Evolutionary conservation across 805 yeast genomes (phyloP), one percentile per base, ranked within the genome.

Genomic region (Cyberlindnera xylosilytica): DNA sequence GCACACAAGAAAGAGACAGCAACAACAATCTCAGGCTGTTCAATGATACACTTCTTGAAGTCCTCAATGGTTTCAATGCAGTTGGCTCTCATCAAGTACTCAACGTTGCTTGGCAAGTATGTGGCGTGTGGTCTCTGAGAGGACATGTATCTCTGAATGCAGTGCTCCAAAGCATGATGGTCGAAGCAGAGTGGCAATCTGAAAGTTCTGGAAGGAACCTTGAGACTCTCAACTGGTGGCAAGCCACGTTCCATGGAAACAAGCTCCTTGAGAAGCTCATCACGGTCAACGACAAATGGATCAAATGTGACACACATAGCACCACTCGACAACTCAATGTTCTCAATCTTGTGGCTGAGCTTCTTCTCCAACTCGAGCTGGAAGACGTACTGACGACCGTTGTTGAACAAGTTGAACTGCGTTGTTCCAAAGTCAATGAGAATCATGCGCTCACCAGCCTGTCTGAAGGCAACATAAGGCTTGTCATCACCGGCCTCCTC

Each of bases 41-140:
- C 97, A 30, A 84, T 69, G 67, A 88, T 91, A 58, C 91, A 65
- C 83, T 90, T 81, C 52, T 87, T 86, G 47, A 81, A 73, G 41
- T 91, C 90, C 38, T 78, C 84, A 11, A 77, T 69, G 54, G 96
- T 79, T 42, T 75, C 76, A 27, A 91, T 73, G 18, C 83, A 91
- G 62, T 91, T 91, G 47, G 90, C 88, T 51, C 79, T 77, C 26
- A 95, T 93, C 63, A 91, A 77, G 66, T 91, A 91, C 62, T 91
- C 98, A 47, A 91, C 97, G 58, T 91, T 91, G 69, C 88, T 90
- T 50, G 99, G 99, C 57, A 91, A 73, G 97, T 97, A 91, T 27
- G 98, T 97, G 4, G 98, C 99, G 38, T 78, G 78, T 19, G 90
- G 73, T 56, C 97, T 76, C 55, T 91, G 89, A 8, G 99, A 91